phyloP scores from a whole-genome alignment of 331 rosid species.

The Malus hybrid region DNA sequence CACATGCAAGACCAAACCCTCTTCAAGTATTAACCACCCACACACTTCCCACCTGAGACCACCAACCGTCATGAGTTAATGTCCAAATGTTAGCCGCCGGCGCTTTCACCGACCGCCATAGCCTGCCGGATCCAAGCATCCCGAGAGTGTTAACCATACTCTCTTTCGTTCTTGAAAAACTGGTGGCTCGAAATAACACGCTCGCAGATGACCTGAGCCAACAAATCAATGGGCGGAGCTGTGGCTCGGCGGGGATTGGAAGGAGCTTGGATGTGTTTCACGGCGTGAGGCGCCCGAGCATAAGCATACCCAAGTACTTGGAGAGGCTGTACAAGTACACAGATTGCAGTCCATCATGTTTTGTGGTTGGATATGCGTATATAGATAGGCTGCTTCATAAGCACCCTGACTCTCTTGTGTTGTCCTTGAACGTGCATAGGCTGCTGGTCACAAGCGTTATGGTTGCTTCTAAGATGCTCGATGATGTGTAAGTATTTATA shows the following conservation, averaged over 20 bases:
- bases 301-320: slow-evolving; percentile 78
- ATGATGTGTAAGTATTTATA: slow-evolving; percentile 69
- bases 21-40: slow-evolving; percentile 22
- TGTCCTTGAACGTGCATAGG: slow-evolving; percentile 79
- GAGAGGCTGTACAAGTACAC: slow-evolving; percentile 91
- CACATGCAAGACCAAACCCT: slow-evolving; percentile 1
- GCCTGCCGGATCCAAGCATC: slow-evolving; percentile 45
- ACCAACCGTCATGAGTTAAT: slow-evolving; percentile 8
- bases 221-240: slow-evolving; percentile 23
- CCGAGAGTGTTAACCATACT: slow-evolving; percentile 69
- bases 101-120: slow-evolving; percentile 30
- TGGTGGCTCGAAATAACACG: slow-evolving; percentile 72
- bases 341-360: slow-evolving; percentile 87
- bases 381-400: slow-evolving; percentile 72
- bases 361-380: slow-evolving; percentile 81
- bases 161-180: slow-evolving; percentile 60
- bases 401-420: slow-evolving; percentile 73
- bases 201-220: slow-evolving; percentile 36
- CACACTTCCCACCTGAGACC: slow-evolving; percentile 6
- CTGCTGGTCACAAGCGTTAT: slow-evolving; percentile 64
- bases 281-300: slow-evolving; percentile 74
- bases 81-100: slow-evolving; percentile 55
- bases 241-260: slow-evolving; percentile 34
- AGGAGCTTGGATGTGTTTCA: slow-evolving; percentile 64
- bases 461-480: slow-evolving; percentile 97